These are phyloP conservation scores for Isabelozyma pseudorhagii DNA, from an alignment of 805 yeast species.

Conservation along the genomic window DNA sequence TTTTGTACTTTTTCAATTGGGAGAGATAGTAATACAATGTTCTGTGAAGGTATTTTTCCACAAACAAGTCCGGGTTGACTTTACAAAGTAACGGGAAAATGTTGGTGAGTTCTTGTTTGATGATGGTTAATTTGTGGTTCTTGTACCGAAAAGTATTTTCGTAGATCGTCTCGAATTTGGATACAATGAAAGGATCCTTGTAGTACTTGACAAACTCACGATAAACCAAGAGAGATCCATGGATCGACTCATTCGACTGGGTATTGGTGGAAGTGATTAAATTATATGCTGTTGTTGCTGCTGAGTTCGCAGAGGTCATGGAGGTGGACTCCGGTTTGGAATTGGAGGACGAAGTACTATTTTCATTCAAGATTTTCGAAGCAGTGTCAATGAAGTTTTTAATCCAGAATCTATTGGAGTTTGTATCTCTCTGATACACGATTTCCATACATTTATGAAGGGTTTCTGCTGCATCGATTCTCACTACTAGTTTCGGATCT, in stretches of 20 bases:
- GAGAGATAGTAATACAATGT: slow-evolving; percentile 74
- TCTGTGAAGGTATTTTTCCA: slow-evolving; percentile 75
- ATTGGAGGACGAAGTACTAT: slow-evolving; percentile 7
- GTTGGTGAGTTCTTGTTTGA: slow-evolving; percentile 80
- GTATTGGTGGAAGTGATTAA: slow-evolving; percentile 15
- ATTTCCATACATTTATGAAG: slow-evolving; percentile 75
- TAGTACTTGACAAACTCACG: slow-evolving; percentile 67
- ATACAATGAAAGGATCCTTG: slow-evolving; percentile 69
- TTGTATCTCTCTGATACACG: slow-evolving; percentile 72
- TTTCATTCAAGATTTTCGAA: slow-evolving; percentile 50
- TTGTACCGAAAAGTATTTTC: slow-evolving; percentile 70
- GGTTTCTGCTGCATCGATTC: slow-evolving; percentile 82
- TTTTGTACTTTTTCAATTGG: slow-evolving; percentile 67
- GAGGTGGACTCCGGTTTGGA: slow-evolving; percentile 1
- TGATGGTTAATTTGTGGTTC: slow-evolving; percentile 71
- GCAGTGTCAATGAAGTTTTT: slow-evolving; percentile 67
- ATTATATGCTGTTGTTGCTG: slow-evolving; percentile 15
- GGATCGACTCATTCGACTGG: slow-evolving; percentile 62
- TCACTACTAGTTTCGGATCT: slow-evolving; percentile 69
- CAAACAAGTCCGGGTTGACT: slow-evolving; percentile 72
- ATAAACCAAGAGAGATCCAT: slow-evolving; percentile 80
- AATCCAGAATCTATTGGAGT: slow-evolving; percentile 73
- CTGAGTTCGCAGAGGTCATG: slow-evolving; percentile 2
- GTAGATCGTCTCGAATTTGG: slow-evolving; percentile 73
- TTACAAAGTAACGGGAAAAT: slow-evolving; percentile 81